A percentile compares a stretch with the other conserved stretches of the same genome.
Conservation (phyloP, 805 yeast species). For the Peterozyma toletana region DNA sequence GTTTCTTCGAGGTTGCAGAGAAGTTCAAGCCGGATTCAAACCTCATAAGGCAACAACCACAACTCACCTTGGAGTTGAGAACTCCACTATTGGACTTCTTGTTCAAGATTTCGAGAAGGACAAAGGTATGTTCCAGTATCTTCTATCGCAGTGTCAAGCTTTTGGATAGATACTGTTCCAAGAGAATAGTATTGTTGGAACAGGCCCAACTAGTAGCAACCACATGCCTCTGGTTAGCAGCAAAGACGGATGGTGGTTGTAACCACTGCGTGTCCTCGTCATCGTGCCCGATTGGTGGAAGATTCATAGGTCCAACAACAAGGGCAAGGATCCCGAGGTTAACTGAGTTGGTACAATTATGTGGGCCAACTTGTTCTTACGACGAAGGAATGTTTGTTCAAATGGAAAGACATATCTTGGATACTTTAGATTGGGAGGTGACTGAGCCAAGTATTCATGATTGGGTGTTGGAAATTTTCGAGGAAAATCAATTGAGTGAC, state of each 20-base stretch:
- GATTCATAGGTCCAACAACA: conserved; percentile 63
- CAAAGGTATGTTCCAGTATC: conserved; percentile 55
- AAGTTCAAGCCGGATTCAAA: conserved; percentile 37
- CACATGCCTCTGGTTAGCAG: conserved; percentile 79
- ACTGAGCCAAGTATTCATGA: conserved; percentile 54
- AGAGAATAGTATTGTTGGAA: conserved; percentile 63
- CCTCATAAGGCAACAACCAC: conserved; percentile 74
- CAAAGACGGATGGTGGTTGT: conserved; percentile 73
- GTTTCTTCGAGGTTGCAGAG: conserved; percentile 26
- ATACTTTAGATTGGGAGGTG: conserved; percentile 67
- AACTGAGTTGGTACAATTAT: conserved; percentile 61
- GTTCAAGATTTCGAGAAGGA: conserved; percentile 51
- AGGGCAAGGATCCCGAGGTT: conserved; percentile 71
- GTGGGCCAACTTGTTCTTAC: conserved; percentile 57
- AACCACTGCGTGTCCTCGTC: conserved; percentile 53
- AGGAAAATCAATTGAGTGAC: conserved; percentile 33
- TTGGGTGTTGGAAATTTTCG: conserved; percentile 35
- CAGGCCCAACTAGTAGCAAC: conserved; percentile 79
- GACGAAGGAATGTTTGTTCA: conserved; percentile 56
- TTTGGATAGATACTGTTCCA: conserved; percentile 78
- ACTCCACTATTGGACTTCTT: conserved; percentile 63
- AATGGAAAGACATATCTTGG: conserved; percentile 71
- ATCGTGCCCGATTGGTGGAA: conserved; percentile 46
- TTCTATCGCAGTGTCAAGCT: conserved; percentile 56
- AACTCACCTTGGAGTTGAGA: conserved; percentile 55